phyloP scores from a whole-genome alignment of 352 stramenopile species.

The Pythium rhizo-oryzae region DNA sequence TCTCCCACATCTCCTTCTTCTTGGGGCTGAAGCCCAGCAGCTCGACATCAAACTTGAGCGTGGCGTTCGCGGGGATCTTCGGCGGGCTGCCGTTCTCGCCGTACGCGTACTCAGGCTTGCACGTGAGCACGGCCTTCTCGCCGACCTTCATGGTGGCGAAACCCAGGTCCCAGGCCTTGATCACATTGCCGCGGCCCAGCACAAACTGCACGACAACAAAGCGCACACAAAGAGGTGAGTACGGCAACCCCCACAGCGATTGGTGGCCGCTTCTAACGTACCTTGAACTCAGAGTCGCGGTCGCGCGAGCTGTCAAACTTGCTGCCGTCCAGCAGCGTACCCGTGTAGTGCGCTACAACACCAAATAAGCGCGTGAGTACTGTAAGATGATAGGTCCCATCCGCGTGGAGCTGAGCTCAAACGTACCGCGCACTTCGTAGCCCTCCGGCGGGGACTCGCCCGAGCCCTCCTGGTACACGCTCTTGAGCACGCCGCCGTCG shows the following conservation, averaged over 20 bases:
- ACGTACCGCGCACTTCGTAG: conserved; percentile 80
- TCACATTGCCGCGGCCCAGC: conserved; percentile 88
- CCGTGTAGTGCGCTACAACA: conserved; percentile 93
- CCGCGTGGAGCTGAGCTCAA: no score
- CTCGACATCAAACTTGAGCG: conserved; percentile 97
- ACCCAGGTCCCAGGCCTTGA: conserved; percentile 88
- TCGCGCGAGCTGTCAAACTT: conserved; percentile 96
- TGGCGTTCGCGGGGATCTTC: conserved; percentile 95
- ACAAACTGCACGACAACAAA: conserved; percentile 53
- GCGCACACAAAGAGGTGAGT: no score
- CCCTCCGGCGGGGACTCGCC: conserved; percentile 79
- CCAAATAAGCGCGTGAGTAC: background rate
- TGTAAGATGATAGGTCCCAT: no score
- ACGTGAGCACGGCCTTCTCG: conserved; percentile 94
- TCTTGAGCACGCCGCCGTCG: conserved; percentile 92
- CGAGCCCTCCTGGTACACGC: conserved; percentile 88
- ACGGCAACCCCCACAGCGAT: no score
- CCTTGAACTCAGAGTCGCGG: conserved; percentile 84
- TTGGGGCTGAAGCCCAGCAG: conserved; percentile 94
- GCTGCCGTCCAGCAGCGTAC: conserved; percentile 92
- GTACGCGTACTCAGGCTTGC: conserved; percentile 94
- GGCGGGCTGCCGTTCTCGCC: conserved; percentile 88
- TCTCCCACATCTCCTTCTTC: conserved; percentile 95
- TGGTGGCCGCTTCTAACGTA: conserved; percentile 17
- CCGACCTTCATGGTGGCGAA: conserved; percentile 96